These are phyloP conservation scores for Ailanthus altissimus DNA, from an alignment of 345 rosid genomes.

Conservation along the genomic window DNA sequence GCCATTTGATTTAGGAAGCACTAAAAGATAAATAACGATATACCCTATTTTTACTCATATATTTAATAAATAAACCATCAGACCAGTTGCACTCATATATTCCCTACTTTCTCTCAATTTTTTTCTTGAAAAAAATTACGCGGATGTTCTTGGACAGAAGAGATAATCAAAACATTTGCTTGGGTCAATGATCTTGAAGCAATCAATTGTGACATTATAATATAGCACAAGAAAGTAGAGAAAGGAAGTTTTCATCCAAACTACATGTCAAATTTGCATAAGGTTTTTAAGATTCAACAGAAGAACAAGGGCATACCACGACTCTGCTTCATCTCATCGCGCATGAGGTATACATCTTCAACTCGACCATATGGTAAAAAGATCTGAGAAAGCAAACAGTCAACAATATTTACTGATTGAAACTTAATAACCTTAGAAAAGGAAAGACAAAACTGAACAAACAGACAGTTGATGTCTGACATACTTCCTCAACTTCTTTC, in stretches of 20 bases:
- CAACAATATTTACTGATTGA: slow-evolving; percentile 6
- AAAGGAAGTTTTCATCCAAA: background rate
- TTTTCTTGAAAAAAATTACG: background rate
- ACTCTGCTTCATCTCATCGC: slow-evolving; percentile 92
- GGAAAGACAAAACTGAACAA: slow-evolving; percentile 18
- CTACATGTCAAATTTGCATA: background rate
- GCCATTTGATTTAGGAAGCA: slow-evolving; percentile 2
- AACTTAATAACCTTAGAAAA: slow-evolving; percentile 6
- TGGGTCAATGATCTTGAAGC: background rate
- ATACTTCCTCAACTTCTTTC: slow-evolving; percentile 94
- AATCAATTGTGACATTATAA: background rate
- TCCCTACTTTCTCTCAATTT: background rate
- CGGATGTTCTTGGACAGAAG: background rate
- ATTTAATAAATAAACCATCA: background rate
- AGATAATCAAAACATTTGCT: background rate
- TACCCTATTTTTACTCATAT: background rate
- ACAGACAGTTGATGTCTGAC: slow-evolving; percentile 19
- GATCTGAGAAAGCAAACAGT: slow-evolving; percentile 48
- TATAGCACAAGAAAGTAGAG: background rate
- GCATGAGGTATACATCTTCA: slow-evolving; percentile 99
- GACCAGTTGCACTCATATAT: background rate
- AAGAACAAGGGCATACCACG: slow-evolving; percentile 63
- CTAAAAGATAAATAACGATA: background rate
- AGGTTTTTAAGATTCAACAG: slow-evolving; percentile 12
- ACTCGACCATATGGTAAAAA: slow-evolving; percentile 82